phyloP scores from a whole-genome alignment of 2,329 filamentous ascomycete species.

The Dactylellina cionopaga region DNA sequence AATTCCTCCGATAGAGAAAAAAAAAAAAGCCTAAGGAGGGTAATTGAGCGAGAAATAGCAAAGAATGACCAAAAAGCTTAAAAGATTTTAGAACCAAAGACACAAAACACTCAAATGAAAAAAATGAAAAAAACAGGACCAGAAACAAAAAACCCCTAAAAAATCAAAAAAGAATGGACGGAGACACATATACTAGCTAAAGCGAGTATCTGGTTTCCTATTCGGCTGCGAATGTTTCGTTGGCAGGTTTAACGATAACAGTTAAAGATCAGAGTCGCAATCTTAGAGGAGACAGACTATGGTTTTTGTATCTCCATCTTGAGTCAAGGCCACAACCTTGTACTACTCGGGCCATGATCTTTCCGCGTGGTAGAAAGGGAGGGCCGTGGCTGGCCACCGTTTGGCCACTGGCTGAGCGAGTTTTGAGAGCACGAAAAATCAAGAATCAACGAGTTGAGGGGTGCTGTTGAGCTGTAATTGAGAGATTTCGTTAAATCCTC shows the following conservation, averaged over 20 bases:
- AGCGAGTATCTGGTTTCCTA: constrained; percentile 42
- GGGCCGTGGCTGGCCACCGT: constrained; percentile 10
- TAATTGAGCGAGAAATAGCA: constrained; percentile 37
- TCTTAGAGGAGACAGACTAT: constrained; percentile 14
- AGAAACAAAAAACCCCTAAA: neutral
- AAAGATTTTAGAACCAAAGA: constrained; percentile 1
- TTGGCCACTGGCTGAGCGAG: constrained; percentile 16
- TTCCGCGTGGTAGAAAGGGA: constrained; percentile 34
- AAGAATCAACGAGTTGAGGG: constrained; percentile 19
- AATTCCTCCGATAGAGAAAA: constrained; percentile 24
- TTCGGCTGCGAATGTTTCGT: constrained; percentile 10
- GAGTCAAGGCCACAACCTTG: constrained; percentile 9
- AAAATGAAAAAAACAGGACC: constrained; percentile 17
- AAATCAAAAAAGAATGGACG: constrained; percentile 47
- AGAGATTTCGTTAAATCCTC: constrained; percentile 47
- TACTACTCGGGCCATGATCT: constrained; percentile 10
- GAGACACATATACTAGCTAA: constrained; percentile 45
- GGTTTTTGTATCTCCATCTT: constrained; percentile 46
- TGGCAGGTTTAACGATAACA: constrained; percentile 28
- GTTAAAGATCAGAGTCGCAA: neutral
- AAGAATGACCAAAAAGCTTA: constrained; percentile 35
- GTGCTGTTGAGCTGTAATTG: constrained; percentile 35
- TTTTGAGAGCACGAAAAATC: constrained; percentile 26
- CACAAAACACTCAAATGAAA: constrained; percentile 12
- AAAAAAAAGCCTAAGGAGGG: constrained; percentile 24